These are phyloP conservation scores for Cyclocybe aegerita DNA, from an alignment of 768 basidiomycete species.

Conservation along the genomic window DNA sequence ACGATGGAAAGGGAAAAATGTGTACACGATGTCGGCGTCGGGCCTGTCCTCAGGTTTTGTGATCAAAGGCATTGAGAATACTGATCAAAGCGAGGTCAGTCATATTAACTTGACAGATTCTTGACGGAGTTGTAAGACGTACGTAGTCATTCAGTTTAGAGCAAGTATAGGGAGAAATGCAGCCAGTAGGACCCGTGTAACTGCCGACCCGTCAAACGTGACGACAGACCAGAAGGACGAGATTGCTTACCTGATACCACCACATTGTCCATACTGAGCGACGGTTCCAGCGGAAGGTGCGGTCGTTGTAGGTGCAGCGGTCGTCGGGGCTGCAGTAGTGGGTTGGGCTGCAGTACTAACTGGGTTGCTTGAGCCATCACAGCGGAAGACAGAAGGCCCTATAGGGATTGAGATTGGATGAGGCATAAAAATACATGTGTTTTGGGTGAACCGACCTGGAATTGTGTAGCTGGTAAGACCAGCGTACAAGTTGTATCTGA, in stretches of 20 bases:
- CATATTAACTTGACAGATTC: conserved; percentile 30
- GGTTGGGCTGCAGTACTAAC: conserved; percentile 21
- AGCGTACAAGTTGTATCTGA: conserved; percentile 44
- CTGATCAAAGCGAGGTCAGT: conserved; percentile 13
- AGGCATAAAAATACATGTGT: conserved; percentile 32
- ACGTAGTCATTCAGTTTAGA: no score
- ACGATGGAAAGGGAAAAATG: no score
- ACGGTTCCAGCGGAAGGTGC: conserved; percentile 22
- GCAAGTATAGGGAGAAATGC: conserved; percentile 32
- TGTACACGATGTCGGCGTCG: no score
- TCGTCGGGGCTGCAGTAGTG: no score
- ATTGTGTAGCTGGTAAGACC: conserved; percentile 37
- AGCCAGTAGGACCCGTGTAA: conserved; percentile 36
- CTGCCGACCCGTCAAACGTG: conserved; percentile 5
- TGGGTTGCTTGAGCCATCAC: not conserved
- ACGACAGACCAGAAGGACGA: not conserved
- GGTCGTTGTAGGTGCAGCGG: no score
- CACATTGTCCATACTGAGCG: conserved; percentile 44
- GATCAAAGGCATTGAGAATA: conserved; percentile 31
- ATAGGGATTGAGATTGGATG: conserved; percentile 42
- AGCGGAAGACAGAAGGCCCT: not conserved
- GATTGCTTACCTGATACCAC: conserved; percentile 32
- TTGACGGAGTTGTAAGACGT: conserved; percentile 6
- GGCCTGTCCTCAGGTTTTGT: no score
- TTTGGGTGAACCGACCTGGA: conserved; percentile 26